Evolutionary conservation across 257 asterid genomes (phyloP).

Genomic region (Solanum habrochaites): DNA sequence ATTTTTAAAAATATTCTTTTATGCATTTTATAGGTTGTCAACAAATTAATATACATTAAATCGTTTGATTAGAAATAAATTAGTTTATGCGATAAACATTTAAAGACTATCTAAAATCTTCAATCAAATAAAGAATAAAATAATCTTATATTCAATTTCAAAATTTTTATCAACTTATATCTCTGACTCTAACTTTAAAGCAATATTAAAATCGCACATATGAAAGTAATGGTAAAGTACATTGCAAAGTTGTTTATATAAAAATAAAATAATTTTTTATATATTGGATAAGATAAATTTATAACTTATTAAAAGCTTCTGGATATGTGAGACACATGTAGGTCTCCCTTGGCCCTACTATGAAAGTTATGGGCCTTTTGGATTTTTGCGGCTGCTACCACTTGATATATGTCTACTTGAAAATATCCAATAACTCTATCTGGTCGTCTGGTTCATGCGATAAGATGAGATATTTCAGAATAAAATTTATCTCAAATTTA

Average conservation of each 20-base stretch:
- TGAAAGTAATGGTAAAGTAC: neutral
- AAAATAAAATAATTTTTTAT: neutral
- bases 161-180: too few species aligned
- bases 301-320: neutral
- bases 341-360: neutral
- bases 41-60: neutral
- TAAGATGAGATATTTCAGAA: neutral
- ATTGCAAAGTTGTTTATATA: neutral
- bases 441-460: fast-evolving
- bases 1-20: too few species aligned
- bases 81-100: too few species aligned
- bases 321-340: neutral
- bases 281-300: neutral
- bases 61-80: neutral
- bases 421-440: neutral
- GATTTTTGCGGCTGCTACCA: neutral
- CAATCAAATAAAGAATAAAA: too few species aligned
- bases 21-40: neutral
- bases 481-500: neutral
- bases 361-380: neutral
- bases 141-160: fast-evolving
- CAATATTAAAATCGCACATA: neutral
- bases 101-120: too few species aligned
- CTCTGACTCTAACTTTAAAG: fast-evolving
- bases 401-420: neutral